Evolutionary conservation across 495 filamentous ascomycete species (phyloP).

Genomic region (Pyrenula massariospora): DNA sequence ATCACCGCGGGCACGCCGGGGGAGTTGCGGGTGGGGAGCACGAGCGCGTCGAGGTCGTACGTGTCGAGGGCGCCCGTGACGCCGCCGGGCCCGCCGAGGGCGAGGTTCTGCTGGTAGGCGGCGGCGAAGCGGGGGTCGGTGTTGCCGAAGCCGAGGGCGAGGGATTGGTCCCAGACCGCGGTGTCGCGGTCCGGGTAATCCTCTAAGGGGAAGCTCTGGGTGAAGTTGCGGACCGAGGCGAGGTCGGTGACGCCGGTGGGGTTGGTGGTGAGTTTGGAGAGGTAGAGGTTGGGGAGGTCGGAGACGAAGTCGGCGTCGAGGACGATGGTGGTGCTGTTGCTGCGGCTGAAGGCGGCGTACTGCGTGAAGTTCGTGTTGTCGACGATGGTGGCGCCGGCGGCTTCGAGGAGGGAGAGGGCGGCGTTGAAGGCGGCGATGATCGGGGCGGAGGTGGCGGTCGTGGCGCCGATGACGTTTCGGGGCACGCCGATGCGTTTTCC

Average conservation of each 20-base stretch:
- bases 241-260: constrained; percentile 32
- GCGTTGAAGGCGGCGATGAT: constrained; percentile 31
- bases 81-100: constrained; percentile 33
- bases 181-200: constrained; percentile 39
- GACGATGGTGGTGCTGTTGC: constrained; percentile 15
- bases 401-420: constrained; percentile 25
- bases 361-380: constrained; percentile 41
- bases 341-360: constrained; percentile 25
- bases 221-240: constrained; percentile 28
- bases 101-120: constrained; percentile 29
- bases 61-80: constrained; percentile 34
- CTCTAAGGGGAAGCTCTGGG: constrained; percentile 28
- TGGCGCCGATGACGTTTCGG: constrained; percentile 22
- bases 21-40: constrained; percentile 34
- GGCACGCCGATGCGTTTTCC: constrained; percentile 42
- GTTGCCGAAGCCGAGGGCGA: constrained; percentile 24
- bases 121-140: constrained; percentile 29
- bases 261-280: constrained; percentile 31
- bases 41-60: constrained; percentile 35
- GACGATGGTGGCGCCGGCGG: constrained; percentile 39
- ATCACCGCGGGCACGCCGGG: constrained; percentile 32
- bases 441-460: constrained; percentile 4
- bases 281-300: constrained; percentile 25
- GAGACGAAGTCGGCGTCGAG: constrained; percentile 33
- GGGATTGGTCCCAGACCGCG: constrained; percentile 28